Evolutionary conservation across 768 basidiomycete genomes (phyloP).

Genomic region (Boletellus ananas): DNA sequence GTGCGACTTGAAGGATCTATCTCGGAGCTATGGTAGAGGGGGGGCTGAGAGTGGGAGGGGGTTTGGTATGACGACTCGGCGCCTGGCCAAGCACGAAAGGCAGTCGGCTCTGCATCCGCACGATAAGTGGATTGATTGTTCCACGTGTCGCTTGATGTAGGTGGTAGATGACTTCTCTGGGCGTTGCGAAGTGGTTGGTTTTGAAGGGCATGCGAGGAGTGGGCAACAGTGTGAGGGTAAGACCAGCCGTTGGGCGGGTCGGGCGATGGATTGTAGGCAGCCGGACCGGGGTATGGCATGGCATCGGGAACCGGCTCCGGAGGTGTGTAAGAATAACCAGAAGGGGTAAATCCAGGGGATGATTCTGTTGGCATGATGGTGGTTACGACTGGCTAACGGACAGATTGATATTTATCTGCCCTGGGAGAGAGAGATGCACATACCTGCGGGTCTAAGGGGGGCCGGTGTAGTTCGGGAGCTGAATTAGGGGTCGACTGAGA

Average conservation of each 20-base stretch:
- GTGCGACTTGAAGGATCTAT: conserved; percentile 40
- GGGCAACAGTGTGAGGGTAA: conserved; percentile 37
- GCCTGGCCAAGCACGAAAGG: conserved; percentile 53
- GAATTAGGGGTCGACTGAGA: conserved; percentile 47
- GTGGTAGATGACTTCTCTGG: conserved; percentile 20
- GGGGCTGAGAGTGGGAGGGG: conserved; percentile 21
- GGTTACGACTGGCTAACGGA: conserved; percentile 30
- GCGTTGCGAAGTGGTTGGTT: conserved; percentile 46
- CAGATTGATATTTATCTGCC: not conserved
- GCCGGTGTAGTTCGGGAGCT: conserved; percentile 35
- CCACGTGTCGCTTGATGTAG: conserved; percentile 21
- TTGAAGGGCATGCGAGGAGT: conserved; percentile 39
- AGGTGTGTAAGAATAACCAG: conserved; percentile 45
- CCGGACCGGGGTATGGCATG: conserved; percentile 39
- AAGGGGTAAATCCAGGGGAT: conserved; percentile 34
- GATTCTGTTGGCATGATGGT: conserved; percentile 37
- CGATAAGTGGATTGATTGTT: conserved; percentile 24
- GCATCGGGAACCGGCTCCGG: conserved; percentile 39
- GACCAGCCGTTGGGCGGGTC: conserved; percentile 53
- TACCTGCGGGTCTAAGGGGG: conserved; percentile 45
- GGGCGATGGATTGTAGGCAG: conserved; percentile 41
- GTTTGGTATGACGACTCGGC: conserved; percentile 37
- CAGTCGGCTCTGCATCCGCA: conserved; percentile 28
- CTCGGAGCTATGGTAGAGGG: conserved; percentile 26
- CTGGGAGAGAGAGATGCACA: not conserved